Percentiles rank a stretch among this genome's conserved stretches.
phyloP scores from a whole-genome alignment of 2,329 filamentous ascomycete genomes.

The Venturia aucupariae region DNA sequence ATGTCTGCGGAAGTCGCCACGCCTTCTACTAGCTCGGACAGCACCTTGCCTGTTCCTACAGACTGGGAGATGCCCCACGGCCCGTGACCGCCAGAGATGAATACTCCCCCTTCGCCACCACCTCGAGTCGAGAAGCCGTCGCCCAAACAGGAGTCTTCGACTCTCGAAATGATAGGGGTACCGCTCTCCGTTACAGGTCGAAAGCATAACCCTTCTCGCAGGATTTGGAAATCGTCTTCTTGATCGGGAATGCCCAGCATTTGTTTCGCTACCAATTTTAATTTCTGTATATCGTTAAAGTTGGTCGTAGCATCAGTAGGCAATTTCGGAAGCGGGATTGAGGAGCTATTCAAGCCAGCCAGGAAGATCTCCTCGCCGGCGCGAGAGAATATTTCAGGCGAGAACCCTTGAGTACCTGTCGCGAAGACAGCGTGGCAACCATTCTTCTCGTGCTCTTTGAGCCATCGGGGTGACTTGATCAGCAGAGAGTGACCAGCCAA shows the following conservation, averaged over 20 bases:
- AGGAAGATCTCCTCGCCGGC: constrained; percentile 61
- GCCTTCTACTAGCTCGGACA: constrained; percentile 61
- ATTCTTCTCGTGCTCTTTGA: constrained; percentile 30
- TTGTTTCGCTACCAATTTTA: constrained; percentile 41
- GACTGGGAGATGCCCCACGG: constrained; percentile 52
- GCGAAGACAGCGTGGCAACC: constrained; percentile 62
- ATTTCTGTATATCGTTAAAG: constrained; percentile 36
- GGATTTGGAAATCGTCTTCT: constrained; percentile 48
- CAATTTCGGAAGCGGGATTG: constrained; percentile 49
- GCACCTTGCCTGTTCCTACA: constrained; percentile 60
- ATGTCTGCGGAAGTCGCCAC: constrained; percentile 19
- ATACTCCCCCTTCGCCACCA: constrained; percentile 53
- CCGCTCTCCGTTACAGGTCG: constrained; percentile 58
- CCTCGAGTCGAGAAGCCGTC: constrained; percentile 31
- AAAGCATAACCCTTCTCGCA: constrained; percentile 62
- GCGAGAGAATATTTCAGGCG: constrained; percentile 63
- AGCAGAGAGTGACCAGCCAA: constrained; percentile 67
- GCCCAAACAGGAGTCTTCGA: constrained; percentile 50
- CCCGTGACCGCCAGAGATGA: constrained; percentile 62
- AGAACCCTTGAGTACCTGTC: constrained; percentile 48
- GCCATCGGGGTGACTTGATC: constrained; percentile 50
- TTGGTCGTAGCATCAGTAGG: constrained; percentile 43
- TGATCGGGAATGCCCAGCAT: constrained; percentile 37
- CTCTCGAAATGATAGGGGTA: constrained; percentile 50
- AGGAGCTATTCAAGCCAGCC: constrained; percentile 57